Percentiles rank a stretch among this genome's conserved stretches.
Evolutionary conservation across 2,329 filamentous ascomycete genomes (phyloP).

Genomic region (Calonectria ilicicola): DNA sequence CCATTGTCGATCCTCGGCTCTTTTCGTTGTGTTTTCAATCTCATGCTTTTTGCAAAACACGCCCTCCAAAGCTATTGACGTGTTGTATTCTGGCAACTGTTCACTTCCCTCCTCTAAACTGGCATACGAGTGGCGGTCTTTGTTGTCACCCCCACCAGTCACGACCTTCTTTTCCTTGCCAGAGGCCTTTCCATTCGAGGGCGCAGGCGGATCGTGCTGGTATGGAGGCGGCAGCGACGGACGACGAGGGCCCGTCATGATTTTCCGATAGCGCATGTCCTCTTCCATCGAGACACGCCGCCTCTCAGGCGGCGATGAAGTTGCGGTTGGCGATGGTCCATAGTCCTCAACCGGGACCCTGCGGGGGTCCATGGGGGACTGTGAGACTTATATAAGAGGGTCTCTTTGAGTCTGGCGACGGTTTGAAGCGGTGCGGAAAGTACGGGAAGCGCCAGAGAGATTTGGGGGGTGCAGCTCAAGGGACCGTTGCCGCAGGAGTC

Average conservation of each 20-base stretch:
- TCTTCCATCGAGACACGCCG: conserved; percentile 67
- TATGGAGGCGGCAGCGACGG: conserved; percentile 63
- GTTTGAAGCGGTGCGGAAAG: conserved; percentile 36
- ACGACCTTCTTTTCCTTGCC: conserved; percentile 33
- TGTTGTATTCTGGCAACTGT: conserved; percentile 67
- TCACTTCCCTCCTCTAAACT: conserved; percentile 53
- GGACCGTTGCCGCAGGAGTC: conserved; percentile 45
- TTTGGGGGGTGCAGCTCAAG: conserved; percentile 43
- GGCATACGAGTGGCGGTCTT: conserved; percentile 17
- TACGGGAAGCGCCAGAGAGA: conserved; percentile 34
- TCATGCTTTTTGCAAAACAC: conserved; percentile 75
- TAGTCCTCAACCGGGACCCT: conserved; percentile 46
- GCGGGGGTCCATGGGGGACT: conserved; percentile 49
- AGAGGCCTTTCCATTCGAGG: conserved; percentile 31
- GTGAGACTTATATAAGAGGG: conserved; percentile 41
- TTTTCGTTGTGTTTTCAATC: conserved; percentile 72
- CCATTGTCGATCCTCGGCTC: conserved; percentile 74
- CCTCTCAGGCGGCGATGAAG: conserved; percentile 53
- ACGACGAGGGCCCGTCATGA: conserved; percentile 61
- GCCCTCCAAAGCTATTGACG: conserved; percentile 65
- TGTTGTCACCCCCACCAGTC: conserved; percentile 36
- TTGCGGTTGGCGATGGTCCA: conserved; percentile 46
- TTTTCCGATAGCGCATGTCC: conserved; percentile 64
- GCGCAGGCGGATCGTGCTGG: conserved; percentile 44
- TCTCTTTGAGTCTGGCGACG: conserved; percentile 33